Evolutionary conservation across 2,329 filamentous ascomycete species (phyloP).

Genomic region (Curvularia lunata): DNA sequence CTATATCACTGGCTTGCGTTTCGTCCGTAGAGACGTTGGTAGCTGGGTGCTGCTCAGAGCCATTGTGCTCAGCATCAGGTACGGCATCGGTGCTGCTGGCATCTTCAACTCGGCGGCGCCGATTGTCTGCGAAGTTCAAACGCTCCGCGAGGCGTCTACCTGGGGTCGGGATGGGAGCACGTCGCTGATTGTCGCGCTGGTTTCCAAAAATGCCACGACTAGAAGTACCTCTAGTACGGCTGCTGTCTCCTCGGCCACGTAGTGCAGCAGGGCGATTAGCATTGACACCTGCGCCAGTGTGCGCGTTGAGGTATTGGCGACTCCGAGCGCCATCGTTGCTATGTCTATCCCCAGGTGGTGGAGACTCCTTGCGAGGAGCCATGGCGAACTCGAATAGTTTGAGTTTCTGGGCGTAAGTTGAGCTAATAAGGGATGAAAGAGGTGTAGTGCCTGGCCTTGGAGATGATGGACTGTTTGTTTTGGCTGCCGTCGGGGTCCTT

Average conservation of each 20-base stretch:
- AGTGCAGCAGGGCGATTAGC: not conserved
- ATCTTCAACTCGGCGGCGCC: not conserved
- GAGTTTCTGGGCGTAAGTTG: not conserved
- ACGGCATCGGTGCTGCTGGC: no score
- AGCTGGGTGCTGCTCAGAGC: not conserved
- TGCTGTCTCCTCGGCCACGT: not conserved
- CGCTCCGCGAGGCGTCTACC: not conserved
- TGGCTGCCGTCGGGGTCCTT: not conserved
- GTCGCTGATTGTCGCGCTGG: not conserved
- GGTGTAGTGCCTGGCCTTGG: not conserved
- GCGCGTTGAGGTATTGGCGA: not conserved
- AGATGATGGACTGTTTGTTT: not conserved
- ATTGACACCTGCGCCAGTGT: constrained; percentile 14
- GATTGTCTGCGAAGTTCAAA: not conserved
- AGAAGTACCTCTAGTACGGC: not conserved
- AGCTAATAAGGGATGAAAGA: not conserved
- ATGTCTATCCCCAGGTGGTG: no score
- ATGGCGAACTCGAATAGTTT: not conserved
- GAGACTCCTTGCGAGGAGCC: constrained; percentile 4
- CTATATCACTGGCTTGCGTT: not conserved
- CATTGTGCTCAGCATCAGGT: not conserved
- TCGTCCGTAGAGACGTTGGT: not conserved
- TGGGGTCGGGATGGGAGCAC: not conserved
- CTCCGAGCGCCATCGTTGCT: not conserved
- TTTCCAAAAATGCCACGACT: not conserved